phyloP scores from a whole-genome alignment of 2,329 filamentous ascomycete genomes.

The Cercospora zeina region DNA sequence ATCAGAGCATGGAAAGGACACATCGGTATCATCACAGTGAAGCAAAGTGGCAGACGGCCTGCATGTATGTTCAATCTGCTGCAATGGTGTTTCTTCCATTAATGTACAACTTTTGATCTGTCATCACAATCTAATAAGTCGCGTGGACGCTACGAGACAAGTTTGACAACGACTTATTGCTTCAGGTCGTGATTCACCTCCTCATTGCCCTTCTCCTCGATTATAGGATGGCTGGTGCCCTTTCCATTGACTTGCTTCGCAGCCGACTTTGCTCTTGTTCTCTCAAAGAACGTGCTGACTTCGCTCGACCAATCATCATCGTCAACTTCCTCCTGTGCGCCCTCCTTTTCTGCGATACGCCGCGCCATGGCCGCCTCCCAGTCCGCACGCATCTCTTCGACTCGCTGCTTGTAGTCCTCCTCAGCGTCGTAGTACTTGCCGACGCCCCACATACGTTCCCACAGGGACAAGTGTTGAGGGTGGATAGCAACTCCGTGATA shows the following conservation, averaged over 20 bases:
- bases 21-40: no score
- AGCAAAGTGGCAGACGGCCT: no score
- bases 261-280: constrained; percentile 43
- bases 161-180: constrained; percentile 12
- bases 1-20: no score
- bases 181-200: constrained; percentile 18
- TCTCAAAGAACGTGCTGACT: constrained; percentile 56
- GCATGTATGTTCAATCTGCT: no score
- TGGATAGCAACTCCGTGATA: constrained; percentile 95
- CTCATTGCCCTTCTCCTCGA: constrained; percentile 25
- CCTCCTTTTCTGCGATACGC: constrained; percentile 54
- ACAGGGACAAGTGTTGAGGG: constrained; percentile 80
- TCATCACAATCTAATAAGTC: neutral
- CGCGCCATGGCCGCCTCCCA: constrained; percentile 58
- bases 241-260: constrained; percentile 13
- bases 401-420: constrained; percentile 74
- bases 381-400: constrained; percentile 71
- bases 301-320: constrained; percentile 52
- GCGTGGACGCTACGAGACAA: neutral
- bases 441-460: constrained; percentile 77
- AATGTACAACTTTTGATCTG: neutral
- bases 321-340: constrained; percentile 40
- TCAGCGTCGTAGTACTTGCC: constrained; percentile 82
- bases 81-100: neutral
- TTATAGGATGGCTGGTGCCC: constrained; percentile 17